Percentiles rank a stretch among this genome's conserved stretches.
Conservation (phyloP, 2,329 filamentous ascomycete species). For the Dryadomyces quercus-mongolicae region DNA sequence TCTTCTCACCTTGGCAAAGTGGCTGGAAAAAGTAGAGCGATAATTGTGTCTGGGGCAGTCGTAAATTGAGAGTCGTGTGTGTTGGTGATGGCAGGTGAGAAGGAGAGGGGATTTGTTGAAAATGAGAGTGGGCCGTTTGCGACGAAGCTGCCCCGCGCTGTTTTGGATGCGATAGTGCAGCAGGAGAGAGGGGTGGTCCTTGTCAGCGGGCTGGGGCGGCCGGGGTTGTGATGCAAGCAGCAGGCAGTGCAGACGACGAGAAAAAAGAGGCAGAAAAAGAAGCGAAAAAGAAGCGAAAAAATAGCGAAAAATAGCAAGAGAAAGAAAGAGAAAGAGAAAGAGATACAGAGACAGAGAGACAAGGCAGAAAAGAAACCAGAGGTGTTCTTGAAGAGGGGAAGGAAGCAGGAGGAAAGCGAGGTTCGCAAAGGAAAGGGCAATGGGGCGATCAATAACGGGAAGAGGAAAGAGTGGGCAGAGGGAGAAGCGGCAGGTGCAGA, state of each 20-base stretch:
- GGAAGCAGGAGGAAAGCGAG: not conserved
- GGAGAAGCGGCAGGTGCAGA: not conserved
- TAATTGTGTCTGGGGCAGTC: not conserved
- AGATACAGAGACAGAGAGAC: not conserved
- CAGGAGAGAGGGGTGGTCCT: not conserved
- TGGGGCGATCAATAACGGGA: not conserved
- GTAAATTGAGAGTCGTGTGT: not conserved
- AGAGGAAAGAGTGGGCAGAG: not conserved
- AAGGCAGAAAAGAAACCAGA: not conserved
- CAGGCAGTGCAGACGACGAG: not conserved
- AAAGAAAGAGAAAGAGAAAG: not conserved
- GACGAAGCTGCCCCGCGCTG: slow-evolving; percentile 9
- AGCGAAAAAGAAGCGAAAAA: too few relatives aligned
- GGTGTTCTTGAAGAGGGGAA: not conserved
- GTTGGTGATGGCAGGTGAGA: not conserved
- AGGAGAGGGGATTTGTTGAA: not conserved
- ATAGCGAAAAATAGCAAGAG: not conserved
- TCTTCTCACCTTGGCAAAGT: not conserved
- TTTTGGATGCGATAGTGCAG: slow-evolving; percentile 6
- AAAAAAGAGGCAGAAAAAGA: not conserved
- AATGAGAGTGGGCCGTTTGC: slow-evolving; percentile 3
- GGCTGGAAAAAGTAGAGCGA: not conserved
- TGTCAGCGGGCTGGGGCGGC: not conserved
- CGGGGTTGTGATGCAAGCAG: not conserved
- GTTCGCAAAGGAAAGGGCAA: not conserved